Evolutionary conservation across 495 filamentous ascomycete genomes (phyloP).

Genomic region (Penicillium canescens): DNA sequence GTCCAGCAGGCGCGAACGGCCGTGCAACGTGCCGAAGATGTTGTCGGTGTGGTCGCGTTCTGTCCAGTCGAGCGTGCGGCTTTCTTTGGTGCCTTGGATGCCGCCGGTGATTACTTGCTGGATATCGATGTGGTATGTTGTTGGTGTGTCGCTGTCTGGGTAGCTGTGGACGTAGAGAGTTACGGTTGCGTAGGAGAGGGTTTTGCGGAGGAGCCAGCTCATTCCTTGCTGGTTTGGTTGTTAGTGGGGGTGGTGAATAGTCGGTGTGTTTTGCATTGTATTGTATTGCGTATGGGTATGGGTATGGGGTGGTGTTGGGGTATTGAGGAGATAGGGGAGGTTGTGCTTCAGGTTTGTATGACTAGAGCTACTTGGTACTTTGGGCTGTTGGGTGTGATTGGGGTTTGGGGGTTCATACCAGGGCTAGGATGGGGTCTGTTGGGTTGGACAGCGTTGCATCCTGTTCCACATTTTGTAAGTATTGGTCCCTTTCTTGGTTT

Average conservation of each 20-base stretch:
- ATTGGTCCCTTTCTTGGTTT: not conserved
- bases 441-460: constrained; percentile 77
- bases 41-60: constrained; percentile 73
- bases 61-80: constrained; percentile 68
- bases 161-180: constrained; percentile 70
- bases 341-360: not conserved
- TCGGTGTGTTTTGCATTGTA: too few species aligned
- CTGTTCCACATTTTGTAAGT: constrained; percentile 40
- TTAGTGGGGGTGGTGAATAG: constrained; percentile 10
- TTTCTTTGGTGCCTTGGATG: constrained; percentile 69
- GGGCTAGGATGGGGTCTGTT: constrained; percentile 67
- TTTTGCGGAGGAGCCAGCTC: constrained; percentile 78
- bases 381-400: not conserved
- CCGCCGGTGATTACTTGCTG: constrained; percentile 76
- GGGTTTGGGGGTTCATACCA: constrained; percentile 44
- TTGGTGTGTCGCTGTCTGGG: constrained; percentile 41
- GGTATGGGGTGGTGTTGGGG: not conserved
- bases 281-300: not conserved
- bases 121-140: constrained; percentile 74
- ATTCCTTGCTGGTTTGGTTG: constrained; percentile 65
- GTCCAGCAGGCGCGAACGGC: constrained; percentile 56
- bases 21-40: constrained; percentile 75
- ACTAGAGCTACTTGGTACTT: not conserved
- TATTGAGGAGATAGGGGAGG: not conserved
- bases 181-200: constrained; percentile 68